Evolutionary conservation across 768 basidiomycete genomes (phyloP).

Genomic region (Postia placenta): DNA sequence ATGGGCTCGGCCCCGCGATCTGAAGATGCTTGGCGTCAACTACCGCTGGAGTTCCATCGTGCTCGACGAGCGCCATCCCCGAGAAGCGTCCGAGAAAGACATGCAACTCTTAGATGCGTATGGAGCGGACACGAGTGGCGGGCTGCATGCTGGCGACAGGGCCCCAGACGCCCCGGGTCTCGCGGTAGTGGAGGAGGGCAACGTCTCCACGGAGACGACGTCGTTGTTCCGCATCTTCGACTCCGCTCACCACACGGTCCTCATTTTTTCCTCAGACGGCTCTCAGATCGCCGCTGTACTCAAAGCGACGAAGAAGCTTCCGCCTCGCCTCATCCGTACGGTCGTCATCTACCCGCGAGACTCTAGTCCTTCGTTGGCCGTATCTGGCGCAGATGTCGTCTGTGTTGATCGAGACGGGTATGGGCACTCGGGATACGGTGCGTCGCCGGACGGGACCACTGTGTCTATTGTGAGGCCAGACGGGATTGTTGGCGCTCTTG

Average conservation of each 20-base stretch:
- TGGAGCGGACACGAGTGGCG: slow-evolving; percentile 6
- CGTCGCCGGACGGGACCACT: no score
- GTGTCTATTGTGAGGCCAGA: no score
- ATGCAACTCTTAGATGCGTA: slow-evolving; percentile 9
- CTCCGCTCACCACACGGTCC: slow-evolving; percentile 21
- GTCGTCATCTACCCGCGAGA: no score
- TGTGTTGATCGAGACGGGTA: no score
- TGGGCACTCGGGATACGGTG: no score
- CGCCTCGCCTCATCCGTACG: no score
- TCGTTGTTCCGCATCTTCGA: slow-evolving; percentile 24
- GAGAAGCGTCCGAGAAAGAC: not conserved
- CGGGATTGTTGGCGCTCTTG: no score
- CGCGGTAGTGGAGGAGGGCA: slow-evolving; percentile 1
- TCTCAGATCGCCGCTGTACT: slow-evolving; percentile 1
- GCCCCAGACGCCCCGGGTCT: slow-evolving; percentile 39
- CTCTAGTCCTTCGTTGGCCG: no score
- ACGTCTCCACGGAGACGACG: not conserved
- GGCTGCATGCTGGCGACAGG: slow-evolving; percentile 36
- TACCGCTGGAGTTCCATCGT: slow-evolving; percentile 46
- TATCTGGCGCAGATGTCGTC: no score
- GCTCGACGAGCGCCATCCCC: slow-evolving; percentile 32
- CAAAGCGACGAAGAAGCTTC: not conserved
- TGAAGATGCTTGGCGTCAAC: slow-evolving; percentile 47
- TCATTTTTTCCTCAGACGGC: slow-evolving; percentile 30
- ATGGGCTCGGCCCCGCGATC: not conserved